Base-by-base conservation (phyloP, 2,329 filamentous ascomycete genomes). In the Talaromyces sp. region DNA sequence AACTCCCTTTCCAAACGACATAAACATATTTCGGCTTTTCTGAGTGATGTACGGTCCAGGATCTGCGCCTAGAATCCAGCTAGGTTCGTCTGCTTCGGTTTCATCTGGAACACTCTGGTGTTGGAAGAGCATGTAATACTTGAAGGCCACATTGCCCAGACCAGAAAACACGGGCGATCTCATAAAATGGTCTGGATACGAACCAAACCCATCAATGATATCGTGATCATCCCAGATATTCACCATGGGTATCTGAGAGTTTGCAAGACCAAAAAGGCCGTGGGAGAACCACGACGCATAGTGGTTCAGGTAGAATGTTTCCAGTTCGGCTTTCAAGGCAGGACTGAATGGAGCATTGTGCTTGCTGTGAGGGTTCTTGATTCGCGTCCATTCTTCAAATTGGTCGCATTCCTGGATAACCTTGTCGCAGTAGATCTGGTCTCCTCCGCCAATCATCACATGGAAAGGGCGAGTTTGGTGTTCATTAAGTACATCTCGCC, bases 81-180 rank as follows among this genome's bases (percentile, higher is more conserved):
- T 97, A 2, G 93, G 91, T 73, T 99, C 95, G 2, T 89, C 85
- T 38, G 83, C 80, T 65, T 95, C 88, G 0, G 88, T 91, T 77
- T 99, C 94, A 52, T 88, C 85, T 0, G 85, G 78, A 3, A 96
- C 81, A 65, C 89, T 96, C 74, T 99, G 95, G 67, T 99, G 94
- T 74, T 99, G 94, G 78, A 99, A 99, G 9, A 99, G 83, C 87
- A 99, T 88, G 70, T 99, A 99, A 76, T 97, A 99, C 74, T 99
- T 99, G 83, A 94, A 97, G 0, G 93, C 93, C 55, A 97, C 86
- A 41, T 89, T 89, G 2, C 94, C 95, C 9, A 99, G 76, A 0
- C 95, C 94, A 2, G 88, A 88, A 72, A 99, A 96, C 0, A 97
- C 90, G 0, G 91, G 89, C 2, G 90, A 91, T 65, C 84, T 85